phyloP scores from a whole-genome alignment of 345 rosid genomes.

The Camelina laxa region DNA sequence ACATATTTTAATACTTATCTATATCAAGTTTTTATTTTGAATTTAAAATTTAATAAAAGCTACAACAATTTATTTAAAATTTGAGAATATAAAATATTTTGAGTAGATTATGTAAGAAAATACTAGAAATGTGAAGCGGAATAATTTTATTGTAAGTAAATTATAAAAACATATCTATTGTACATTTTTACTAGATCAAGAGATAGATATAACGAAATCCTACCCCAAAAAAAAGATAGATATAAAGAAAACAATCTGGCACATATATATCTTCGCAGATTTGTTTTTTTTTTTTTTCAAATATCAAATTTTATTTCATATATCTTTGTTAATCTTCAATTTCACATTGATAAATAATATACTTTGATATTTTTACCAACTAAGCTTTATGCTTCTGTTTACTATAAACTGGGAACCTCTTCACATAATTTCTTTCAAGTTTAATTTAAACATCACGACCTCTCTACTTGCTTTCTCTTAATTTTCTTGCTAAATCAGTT shows the following conservation, averaged over 20 bases:
- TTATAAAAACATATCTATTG: not conserved
- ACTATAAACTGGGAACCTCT: slow-evolving; percentile 3
- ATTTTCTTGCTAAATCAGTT: not conserved
- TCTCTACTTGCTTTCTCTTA: not conserved
- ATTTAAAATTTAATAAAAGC: not conserved
- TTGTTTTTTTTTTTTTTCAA: not conserved
- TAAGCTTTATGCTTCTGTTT: not conserved
- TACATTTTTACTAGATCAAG: not conserved
- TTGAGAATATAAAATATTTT: not conserved
- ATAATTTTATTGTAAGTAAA: not conserved
- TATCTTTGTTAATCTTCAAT: not conserved
- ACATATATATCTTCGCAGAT: no score
- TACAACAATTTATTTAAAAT: not conserved
- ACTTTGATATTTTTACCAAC: slow-evolving; percentile 6
- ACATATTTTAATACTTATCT: not conserved
- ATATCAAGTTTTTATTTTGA: no score
- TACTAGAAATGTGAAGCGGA: not conserved
- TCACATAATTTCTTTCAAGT: slow-evolving; percentile 3
- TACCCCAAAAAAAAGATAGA: no score
- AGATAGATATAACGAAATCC: not conserved
- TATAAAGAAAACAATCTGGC: not conserved
- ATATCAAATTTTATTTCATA: not conserved
- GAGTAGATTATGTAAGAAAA: not conserved
- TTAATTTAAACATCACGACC: not conserved
- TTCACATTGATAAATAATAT: not conserved